Percentiles rank a stretch among this genome's conserved stretches.
phyloP scores from a whole-genome alignment of 495 filamentous ascomycete species.

The Neurospora intermedia region DNA sequence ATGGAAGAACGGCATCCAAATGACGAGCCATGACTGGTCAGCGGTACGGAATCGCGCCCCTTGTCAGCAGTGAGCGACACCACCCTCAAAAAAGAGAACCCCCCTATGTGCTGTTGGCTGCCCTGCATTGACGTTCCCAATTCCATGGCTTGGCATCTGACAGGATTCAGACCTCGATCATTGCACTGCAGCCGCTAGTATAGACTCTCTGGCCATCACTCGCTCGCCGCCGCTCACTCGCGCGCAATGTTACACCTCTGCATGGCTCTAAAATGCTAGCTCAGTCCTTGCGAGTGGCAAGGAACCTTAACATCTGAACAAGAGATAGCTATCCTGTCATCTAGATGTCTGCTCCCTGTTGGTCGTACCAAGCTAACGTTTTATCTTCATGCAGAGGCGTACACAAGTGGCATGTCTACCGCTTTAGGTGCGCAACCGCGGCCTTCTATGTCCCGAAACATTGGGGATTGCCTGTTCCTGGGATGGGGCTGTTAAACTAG shows the following conservation, averaged over 20 bases:
- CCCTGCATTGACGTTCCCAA: neutral
- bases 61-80: neutral
- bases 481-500: neutral
- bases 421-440: neutral
- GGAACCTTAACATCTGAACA: neutral
- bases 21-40: neutral
- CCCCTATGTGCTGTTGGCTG: neutral
- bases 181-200: neutral
- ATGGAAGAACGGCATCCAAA: neutral
- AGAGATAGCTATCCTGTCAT: neutral
- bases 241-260: neutral
- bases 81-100: neutral
- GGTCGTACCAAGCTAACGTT: neutral
- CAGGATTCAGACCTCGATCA: neutral
- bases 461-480: neutral
- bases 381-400: neutral
- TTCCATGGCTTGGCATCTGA: neutral
- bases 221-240: neutral
- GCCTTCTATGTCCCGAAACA: neutral
- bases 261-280: neutral
- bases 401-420: neutral
- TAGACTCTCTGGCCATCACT: neutral
- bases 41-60: neutral
- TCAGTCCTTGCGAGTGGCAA: neutral
- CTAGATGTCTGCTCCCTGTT: neutral